phyloP scores from a whole-genome alignment of 1,284 basidiomycete species.

The Ceratobasidium sp. region DNA sequence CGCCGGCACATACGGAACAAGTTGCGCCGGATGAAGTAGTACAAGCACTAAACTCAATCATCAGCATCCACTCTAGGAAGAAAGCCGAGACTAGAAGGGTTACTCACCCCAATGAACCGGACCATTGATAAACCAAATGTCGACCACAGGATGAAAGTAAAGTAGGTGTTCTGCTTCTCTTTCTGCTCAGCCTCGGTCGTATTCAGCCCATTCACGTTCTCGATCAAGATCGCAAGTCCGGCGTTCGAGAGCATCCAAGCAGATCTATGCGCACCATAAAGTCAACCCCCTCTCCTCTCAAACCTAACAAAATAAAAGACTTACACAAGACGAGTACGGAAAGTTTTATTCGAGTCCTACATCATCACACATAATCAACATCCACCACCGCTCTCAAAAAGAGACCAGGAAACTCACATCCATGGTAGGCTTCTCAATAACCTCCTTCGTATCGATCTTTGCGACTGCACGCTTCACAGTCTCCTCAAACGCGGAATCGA shows the following conservation, averaged over 20 bases:
- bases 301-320: neutral
- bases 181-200: constrained; percentile 61
- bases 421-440: constrained; percentile 84
- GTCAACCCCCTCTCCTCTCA: neutral
- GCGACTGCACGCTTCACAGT: constrained; percentile 94
- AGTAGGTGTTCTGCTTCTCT: constrained; percentile 70
- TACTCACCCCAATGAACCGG: constrained; percentile 85
- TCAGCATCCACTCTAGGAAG: constrained; percentile 50
- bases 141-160: constrained; percentile 83
- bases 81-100: neutral
- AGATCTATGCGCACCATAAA: constrained; percentile 56
- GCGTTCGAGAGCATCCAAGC: constrained; percentile 91
- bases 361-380: constrained; percentile 51
- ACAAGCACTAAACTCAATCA: constrained; percentile 71
- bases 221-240: constrained; percentile 82
- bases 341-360: constrained; percentile 89
- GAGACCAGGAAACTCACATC: constrained; percentile 64
- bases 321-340: constrained; percentile 86
- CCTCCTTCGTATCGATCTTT: constrained; percentile 79
- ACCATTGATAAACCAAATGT: constrained; percentile 87
- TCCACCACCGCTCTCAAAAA: neutral
- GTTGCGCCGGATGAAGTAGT: constrained; percentile 86
- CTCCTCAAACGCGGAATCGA: constrained; percentile 93
- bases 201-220: constrained; percentile 84
- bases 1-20: constrained; percentile 84